Evolutionary conservation across 2,329 filamentous ascomycete genomes (phyloP), one percentile per base, ranked within the genome.

Genomic region (Hypoxylon sp.): DNA sequence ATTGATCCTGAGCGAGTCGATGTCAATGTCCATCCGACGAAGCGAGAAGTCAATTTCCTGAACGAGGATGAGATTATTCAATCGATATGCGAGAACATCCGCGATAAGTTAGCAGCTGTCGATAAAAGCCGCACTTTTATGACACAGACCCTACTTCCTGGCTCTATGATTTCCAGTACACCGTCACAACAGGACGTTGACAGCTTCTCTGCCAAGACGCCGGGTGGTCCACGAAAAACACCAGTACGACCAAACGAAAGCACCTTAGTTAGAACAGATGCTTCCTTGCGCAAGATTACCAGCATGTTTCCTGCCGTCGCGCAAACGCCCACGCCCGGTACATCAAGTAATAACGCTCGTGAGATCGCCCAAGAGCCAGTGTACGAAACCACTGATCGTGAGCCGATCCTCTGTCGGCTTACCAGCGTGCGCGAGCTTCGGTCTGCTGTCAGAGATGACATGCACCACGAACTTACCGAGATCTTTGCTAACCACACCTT

Each of bases 41-140:
- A 99, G 79, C 87, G 93, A 55, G 95, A 99, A 77, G 96, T 99
- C 19, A 96, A 98, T 75, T 98, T 99, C 74, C 85, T 99, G 21
- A 97, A 98, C 68, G 96, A 99, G 78, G 96, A 99, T 70, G 96
- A 99, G 73, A 97, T 99, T 49, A 91, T 96, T 50, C 92, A 96
- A 70, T 87, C 88, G 13, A 90, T 99, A 3, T 98, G 94, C 80
- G 88, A 90, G 67, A 88, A 92, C 58, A 91, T 99, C 21, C 88
- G 92, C 57, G 85, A 88, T 7, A 91, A 91, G 72, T 86, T 99
- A 3, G 91, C 93, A 10, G 90, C 91, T 53, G 94, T 98, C 5
- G 96, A 99, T 78, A 94, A 92, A 21, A 98, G 95, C 75, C 90
- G 96, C 50, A 97, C 93, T 0, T 99, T 98, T 80, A 89, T 94